Evolutionary conservation across 2,329 filamentous ascomycete genomes (phyloP), one percentile per base, ranked within the genome.

Genomic region (Fusarium setosum): DNA sequence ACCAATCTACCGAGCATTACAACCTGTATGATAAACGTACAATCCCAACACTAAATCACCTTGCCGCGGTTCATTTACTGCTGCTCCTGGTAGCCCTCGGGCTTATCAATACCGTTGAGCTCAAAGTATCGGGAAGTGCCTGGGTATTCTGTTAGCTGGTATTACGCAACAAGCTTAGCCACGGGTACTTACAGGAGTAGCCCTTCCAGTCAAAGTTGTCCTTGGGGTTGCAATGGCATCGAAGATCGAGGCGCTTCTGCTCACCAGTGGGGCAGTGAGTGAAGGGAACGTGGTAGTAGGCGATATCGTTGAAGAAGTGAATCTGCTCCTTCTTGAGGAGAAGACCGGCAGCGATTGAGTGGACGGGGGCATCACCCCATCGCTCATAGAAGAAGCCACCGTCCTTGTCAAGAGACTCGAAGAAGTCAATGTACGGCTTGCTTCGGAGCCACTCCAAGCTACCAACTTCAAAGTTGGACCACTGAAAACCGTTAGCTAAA

Each of bases 141-240:
- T 80, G 47, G 5, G 11, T 17, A 8, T 13, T 17, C 9, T 6
- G 49, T 73, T 44, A 73, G 63, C 17, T 38, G 4, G 37, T 15
- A 9, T 48, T 42, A 12, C 38, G 15, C 15, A 6, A 9, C 12
- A 4, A 5, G 4, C 3, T 23, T 6, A 9, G 12, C 7, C 26
- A 40, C 15, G 11, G 32, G 42, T 32, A 21, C 92, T 84, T 88
- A 96, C 94, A 98, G 77, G 93, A 97, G 78, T 97, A 98, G 51
- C 92, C 92, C 80, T 97, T 97, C 96, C 96, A 99, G 81, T 99
- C 96, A 84, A 99, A 99, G 83, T 99, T 99, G 61, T 98, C 92
- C 74, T 91, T 90, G 8, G 96, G 95, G 75, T 99, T 94, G 82
- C 96, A 99, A 79, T 94, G 91, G 80, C 96, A 99, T 77, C 92